These are phyloP conservation scores for Solanum hybrid DNA, from an alignment of 305 asterid genomes.

Conservation along the genomic window DNA sequence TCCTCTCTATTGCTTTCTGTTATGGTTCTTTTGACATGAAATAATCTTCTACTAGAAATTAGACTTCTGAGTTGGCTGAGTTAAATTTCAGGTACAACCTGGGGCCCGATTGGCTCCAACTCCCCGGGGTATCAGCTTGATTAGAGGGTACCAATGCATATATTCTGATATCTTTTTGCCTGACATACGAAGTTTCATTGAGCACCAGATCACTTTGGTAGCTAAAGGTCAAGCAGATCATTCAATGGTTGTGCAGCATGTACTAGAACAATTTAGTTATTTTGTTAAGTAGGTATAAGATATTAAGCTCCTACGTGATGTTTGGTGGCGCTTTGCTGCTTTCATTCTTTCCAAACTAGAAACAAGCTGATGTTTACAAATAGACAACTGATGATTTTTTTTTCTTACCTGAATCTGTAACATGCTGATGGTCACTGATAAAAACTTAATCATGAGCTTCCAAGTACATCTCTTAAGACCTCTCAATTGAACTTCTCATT, in stretches of 20 bases:
- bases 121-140: slow-evolving; percentile 77
- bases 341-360: neutral
- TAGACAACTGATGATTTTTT: neutral
- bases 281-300: slow-evolving; percentile 68
- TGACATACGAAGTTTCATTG: slow-evolving; percentile 86
- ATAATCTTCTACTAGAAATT: neutral
- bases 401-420: neutral
- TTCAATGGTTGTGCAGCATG: slow-evolving; percentile 69
- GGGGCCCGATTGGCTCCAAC: slow-evolving; percentile 83
- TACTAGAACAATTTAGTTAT: slow-evolving; percentile 65
- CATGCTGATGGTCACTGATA: neutral
- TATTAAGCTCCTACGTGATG: neutral
- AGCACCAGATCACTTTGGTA: slow-evolving; percentile 75
- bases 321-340: neutral
- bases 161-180: slow-evolving; percentile 90
- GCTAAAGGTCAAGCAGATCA: slow-evolving; percentile 94
- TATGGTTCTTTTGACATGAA: neutral
- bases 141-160: slow-evolving; percentile 85
- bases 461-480: neutral
- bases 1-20: neutral
- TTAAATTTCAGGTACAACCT: slow-evolving; percentile 60
- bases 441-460: neutral
- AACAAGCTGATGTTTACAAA: neutral
- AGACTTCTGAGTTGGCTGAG: neutral
- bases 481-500: too few relatives aligned